A percentile compares a stretch with the other conserved stretches of the same genome.
These are phyloP conservation scores for Corchorus olitorius DNA, from an alignment of 345 rosid genomes.

Conservation along the genomic window DNA sequence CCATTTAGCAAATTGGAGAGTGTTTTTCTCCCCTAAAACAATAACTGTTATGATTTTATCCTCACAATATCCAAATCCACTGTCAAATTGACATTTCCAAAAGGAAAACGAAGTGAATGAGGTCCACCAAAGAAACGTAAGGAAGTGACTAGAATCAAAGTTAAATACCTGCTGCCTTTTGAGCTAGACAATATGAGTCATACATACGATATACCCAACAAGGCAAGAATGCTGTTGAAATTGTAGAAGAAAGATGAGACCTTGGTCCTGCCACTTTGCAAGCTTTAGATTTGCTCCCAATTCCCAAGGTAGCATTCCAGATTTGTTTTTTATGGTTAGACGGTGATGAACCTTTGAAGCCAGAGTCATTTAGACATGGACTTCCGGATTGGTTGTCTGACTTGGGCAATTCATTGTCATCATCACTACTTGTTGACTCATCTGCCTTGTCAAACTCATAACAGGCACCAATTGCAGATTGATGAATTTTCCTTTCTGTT, in stretches of 20 bases:
- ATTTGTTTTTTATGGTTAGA: conserved; percentile 32
- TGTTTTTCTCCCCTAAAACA: too few relatives aligned
- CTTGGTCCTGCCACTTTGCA: conserved; percentile 37
- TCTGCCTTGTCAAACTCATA: conserved; percentile 40
- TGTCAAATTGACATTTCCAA: not conserved
- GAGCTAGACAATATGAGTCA: conserved; percentile 86
- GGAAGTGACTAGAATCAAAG: conserved; percentile 11
- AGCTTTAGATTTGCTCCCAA: conserved; percentile 34
- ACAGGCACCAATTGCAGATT: conserved; percentile 50
- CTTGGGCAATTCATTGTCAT: conserved; percentile 42
- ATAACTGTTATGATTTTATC: too few relatives aligned
- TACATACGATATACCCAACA: conserved; percentile 84
- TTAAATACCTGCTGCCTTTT: conserved; percentile 78
- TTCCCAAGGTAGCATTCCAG: conserved; percentile 28
- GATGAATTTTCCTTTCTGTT: conserved; percentile 64
- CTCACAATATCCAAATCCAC: too few relatives aligned
- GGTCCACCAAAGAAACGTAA: not conserved
- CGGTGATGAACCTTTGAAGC: conserved; percentile 29
- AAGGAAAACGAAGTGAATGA: conserved; percentile 6
- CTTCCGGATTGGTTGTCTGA: conserved; percentile 38
- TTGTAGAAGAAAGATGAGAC: conserved; percentile 46
- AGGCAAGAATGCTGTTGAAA: conserved; percentile 81
- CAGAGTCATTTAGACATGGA: conserved; percentile 30
- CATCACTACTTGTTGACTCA: conserved; percentile 74
- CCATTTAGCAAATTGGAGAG: not conserved